phyloP scores from a whole-genome alignment of 345 rosid genomes.

The Aegle marmelos region DNA sequence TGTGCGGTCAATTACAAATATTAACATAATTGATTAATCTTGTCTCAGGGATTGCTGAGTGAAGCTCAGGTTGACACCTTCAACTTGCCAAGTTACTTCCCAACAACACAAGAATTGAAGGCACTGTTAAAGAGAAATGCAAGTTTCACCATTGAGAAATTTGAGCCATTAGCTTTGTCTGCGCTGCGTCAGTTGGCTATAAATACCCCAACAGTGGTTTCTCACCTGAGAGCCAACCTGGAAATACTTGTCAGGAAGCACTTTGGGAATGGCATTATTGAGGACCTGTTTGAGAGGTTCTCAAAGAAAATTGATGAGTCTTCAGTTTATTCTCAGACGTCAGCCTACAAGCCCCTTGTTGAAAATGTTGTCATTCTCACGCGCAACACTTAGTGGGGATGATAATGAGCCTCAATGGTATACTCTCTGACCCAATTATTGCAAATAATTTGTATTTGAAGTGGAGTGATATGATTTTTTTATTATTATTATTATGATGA shows the following conservation, averaged over 20 bases:
- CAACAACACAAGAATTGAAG: not conserved
- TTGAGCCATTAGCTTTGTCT: not conserved
- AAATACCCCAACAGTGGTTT: not conserved
- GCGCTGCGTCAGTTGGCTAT: not conserved
- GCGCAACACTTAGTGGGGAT: not conserved
- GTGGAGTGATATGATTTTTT: too few species aligned
- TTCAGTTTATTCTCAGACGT: not conserved
- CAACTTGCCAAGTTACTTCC: slow-evolving; percentile 2
- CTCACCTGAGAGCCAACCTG: not conserved
- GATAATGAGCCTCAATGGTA: too few species aligned
- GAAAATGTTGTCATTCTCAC: not conserved
- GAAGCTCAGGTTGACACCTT: not conserved
- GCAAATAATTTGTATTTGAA: too few species aligned
- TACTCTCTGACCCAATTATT: too few species aligned
- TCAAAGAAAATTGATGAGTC: not conserved
- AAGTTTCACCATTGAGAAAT: not conserved
- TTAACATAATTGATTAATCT: not conserved
- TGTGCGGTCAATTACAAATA: not conserved
- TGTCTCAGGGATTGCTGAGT: not conserved
- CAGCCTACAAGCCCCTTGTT: not conserved
- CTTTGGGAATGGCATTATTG: not conserved
- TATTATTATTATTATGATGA: too few species aligned
- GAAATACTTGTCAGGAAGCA: not conserved
- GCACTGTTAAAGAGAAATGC: not conserved
- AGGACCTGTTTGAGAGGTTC: not conserved